Base-by-base conservation (phyloP, 768 basidiomycete species). In the Psilocybe sp. region DNA sequence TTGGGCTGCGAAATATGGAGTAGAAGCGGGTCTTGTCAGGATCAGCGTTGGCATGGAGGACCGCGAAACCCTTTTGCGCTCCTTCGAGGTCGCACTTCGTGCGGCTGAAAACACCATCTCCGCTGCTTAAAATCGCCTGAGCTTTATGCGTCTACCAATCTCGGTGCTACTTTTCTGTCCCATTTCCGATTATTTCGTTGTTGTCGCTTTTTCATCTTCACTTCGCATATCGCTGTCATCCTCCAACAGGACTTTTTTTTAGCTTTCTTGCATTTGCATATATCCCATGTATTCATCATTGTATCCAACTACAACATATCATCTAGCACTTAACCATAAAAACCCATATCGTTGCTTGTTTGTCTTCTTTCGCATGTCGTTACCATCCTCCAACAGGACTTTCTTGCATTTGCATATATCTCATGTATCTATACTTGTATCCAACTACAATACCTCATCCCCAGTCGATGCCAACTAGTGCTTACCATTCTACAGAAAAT, bases 1-100 rank as follows among this genome's bases (percentile, higher is more conserved):
- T 34, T 99, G 96, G 96, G 96, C 95, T 13, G 85, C 80, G 44
- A 70, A 76, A 53, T 96, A 81, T 68, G 94, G 91, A 15, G 91
- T 99, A 11, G 91, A 96, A 60, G 72, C 72, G 46, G 84, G 83
- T 4, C 68, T 99, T 39, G 90, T 99, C 9, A 76, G 96, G 51
- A 80, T 98, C 31, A 93, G 88, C 55, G 84, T 97, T n/a, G 96
- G 96, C 7, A 74, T 93, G 77, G 96, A 98, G 69, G 82, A 90
- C 8, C 69, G 64, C 18, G 76, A 74, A 37, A 64, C 60, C 35
- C 66, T 98, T 43, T 64, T 85, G 40, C 64, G 64, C 4, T 78
- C 74, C 54, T 90, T 97, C 54, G 72, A 70, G 44, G 61, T 51
- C 10, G 92, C 94, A 31, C 55, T 97, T 50, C 72, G 71, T 39